Base-by-base conservation (phyloP, 495 filamentous ascomycete genomes). In the Penicillium lagena region DNA sequence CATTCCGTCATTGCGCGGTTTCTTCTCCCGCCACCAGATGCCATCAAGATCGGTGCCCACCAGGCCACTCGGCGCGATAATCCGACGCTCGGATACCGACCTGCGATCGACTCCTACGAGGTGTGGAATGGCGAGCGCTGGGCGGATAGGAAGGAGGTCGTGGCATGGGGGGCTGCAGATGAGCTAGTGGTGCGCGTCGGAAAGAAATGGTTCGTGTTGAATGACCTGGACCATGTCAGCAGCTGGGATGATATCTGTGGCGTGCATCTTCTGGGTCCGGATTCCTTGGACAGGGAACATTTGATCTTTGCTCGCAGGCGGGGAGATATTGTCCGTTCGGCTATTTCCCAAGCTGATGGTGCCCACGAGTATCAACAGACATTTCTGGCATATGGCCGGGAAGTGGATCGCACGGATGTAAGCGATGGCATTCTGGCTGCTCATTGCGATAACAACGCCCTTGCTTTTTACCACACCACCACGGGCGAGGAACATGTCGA, bases 231-330 rank as follows among this genome's bases (percentile, higher is more conserved):
- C 5, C 58, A 70, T 40, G 51, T 58, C 9, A 79, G 76, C 47
- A 82, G 80, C n/a, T 66, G 67, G 41, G 83, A 85, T 50, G 83
- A 87, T 60, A 77, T 86, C 36, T 78, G 75, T 30, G 66, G 72
- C 10, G 22, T 85, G 11, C 75, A 78, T 54, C 49, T 85, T 1
- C 50, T 86, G 22, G 49, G 60, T 11, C 60, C 72, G 5, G 50
- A 64, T 9, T 40, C 48, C 40, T 39, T 49, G 40, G 14, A 55
- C 62, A 45, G 43, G 4, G 65, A 62, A 39, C 59, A 70, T 48
- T 27, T 73, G 41, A 68, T 73, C 7, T 64, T 70, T 43, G 61
- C 63, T 30, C 65, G 70, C 12, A 54, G 60, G 39, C 59, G 61
- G 37, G 66, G 70, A 27, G 63, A 72, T 31, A 58, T 71, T 30